These are phyloP conservation scores for Phytophthora lateralis DNA, from an alignment of 352 stramenopile species.

Conservation along the genomic window DNA sequence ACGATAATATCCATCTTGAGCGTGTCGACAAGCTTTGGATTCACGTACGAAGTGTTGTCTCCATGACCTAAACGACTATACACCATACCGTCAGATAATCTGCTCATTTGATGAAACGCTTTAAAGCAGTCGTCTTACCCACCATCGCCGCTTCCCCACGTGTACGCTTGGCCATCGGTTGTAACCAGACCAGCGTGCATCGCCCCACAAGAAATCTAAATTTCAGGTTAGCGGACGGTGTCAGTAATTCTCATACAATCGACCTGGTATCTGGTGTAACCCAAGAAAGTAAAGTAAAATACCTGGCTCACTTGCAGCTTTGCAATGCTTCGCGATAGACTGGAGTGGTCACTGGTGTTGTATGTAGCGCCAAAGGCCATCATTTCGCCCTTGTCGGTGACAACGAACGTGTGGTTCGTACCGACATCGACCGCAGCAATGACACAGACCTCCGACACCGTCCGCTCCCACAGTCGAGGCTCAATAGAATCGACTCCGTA, in stretches of 20 bases:
- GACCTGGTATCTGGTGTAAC: neutral
- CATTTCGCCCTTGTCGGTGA: slow-evolving; percentile 57
- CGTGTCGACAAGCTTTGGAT: slow-evolving; percentile 73
- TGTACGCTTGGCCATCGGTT: slow-evolving; percentile 70
- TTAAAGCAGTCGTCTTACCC: slow-evolving; percentile 46
- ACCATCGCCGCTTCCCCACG: slow-evolving; percentile 84
- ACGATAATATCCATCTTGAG: slow-evolving; percentile 81
- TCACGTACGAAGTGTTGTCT: slow-evolving; percentile 72
- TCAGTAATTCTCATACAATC: neutral
- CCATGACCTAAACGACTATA: slow-evolving; percentile 74
- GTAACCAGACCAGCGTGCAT: slow-evolving; percentile 84
- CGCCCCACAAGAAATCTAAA: slow-evolving; percentile 76
- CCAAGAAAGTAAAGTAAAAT: too few relatives aligned
- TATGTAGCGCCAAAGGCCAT: slow-evolving; percentile 76
- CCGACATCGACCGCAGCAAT: slow-evolving; percentile 62
- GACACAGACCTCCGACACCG: slow-evolving; percentile 60
- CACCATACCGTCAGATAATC: neutral
- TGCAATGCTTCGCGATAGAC: slow-evolving; percentile 51
- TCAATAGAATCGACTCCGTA: slow-evolving; percentile 68
- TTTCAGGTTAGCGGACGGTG: neutral
- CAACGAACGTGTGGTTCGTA: slow-evolving; percentile 75
- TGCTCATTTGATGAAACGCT: neutral
- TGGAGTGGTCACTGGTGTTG: slow-evolving; percentile 64
- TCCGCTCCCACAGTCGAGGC: slow-evolving; percentile 72
- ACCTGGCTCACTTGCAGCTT: slow-evolving; percentile 73